Percentiles rank a stretch among this genome's conserved stretches.
phyloP scores from a whole-genome alignment of 2,329 filamentous ascomycete genomes.

The Aspergillus sp. region DNA sequence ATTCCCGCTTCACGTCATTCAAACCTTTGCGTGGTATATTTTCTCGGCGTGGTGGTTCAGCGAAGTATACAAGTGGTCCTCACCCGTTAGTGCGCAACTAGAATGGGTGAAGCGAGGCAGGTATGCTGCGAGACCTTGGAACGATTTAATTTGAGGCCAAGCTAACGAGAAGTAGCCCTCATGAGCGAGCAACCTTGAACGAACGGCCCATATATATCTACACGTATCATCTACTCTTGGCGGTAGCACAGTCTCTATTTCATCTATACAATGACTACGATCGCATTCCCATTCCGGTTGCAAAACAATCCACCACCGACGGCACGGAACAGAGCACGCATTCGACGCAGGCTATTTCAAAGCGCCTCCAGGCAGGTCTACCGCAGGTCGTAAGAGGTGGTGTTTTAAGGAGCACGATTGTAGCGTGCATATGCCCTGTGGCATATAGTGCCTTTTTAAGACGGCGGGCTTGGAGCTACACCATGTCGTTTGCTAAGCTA shows the following conservation, averaged over 20 bases:
- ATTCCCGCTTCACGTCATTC: slow-evolving; percentile 60
- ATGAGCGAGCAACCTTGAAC: slow-evolving; percentile 75
- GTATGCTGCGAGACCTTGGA: slow-evolving; percentile 39
- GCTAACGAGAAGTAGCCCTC: slow-evolving; percentile 34
- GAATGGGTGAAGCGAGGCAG: slow-evolving; percentile 70
- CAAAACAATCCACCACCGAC: slow-evolving; percentile 33
- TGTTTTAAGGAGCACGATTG: slow-evolving; percentile 37
- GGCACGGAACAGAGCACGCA: slow-evolving; percentile 38
- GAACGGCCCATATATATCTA: slow-evolving; percentile 82
- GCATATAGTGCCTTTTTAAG: slow-evolving; percentile 66
- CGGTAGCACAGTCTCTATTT: slow-evolving; percentile 64
- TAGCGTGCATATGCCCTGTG: slow-evolving; percentile 50
- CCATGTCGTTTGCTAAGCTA: slow-evolving; percentile 67
- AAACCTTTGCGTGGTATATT: slow-evolving; percentile 74
- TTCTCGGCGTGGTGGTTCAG: slow-evolving; percentile 78
- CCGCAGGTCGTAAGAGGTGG: slow-evolving; percentile 33
- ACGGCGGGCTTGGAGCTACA: slow-evolving; percentile 64
- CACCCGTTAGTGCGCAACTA: slow-evolving; percentile 60
- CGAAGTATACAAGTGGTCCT: slow-evolving; percentile 76
- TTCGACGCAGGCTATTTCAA: slow-evolving; percentile 34
- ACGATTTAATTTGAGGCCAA: not conserved
- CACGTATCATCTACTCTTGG: slow-evolving; percentile 67
- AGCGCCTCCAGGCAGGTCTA: slow-evolving; percentile 39
- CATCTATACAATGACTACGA: slow-evolving; percentile 77
- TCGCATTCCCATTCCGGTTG: slow-evolving; percentile 56